Evolutionary conservation across 768 basidiomycete genomes (phyloP).

Genomic region (Sarcomyxa edulis): DNA sequence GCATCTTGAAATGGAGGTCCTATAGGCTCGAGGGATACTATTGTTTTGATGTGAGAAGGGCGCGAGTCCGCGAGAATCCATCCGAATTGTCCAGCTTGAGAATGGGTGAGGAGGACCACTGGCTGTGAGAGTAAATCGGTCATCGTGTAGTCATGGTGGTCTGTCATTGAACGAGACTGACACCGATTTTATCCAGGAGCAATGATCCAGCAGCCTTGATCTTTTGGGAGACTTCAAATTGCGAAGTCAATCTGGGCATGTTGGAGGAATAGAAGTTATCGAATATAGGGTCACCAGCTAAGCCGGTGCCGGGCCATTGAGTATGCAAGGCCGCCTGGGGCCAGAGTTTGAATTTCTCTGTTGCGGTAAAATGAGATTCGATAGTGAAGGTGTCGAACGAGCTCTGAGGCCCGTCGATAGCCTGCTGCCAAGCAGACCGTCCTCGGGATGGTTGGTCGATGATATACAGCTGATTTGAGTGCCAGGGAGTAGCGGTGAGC

Average conservation of each 20-base stretch:
- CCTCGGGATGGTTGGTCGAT: conserved; percentile 31
- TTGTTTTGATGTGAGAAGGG: conserved; percentile 37
- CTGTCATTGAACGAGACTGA: conserved; percentile 18
- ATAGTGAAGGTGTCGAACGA: conserved; percentile 14
- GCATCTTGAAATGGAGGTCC: conserved; percentile 45
- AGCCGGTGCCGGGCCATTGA: conserved; percentile 51
- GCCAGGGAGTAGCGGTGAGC: no score
- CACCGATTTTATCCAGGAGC: conserved; percentile 43
- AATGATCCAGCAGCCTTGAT: conserved; percentile 34
- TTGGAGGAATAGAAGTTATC: conserved; percentile 40
- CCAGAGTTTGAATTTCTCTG: conserved; percentile 25
- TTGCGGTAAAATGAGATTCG: conserved; percentile 29
- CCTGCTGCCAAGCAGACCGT: conserved; percentile 30
- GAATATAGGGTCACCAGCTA: conserved; percentile 36
- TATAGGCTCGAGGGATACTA: conserved; percentile 43
- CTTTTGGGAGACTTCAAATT: conserved; percentile 29
- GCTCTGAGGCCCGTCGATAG: conserved; percentile 19
- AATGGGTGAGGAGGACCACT: conserved; percentile 43
- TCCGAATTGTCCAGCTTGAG: conserved; percentile 42
- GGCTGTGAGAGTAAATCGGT: conserved; percentile 24
- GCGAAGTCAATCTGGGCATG: conserved; percentile 31
- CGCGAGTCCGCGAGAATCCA: conserved; percentile 45
- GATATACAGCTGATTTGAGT: conserved; percentile 30
- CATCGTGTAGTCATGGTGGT: neutral
- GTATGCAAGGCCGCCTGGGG: conserved; percentile 35